These are phyloP conservation scores for Bipolaris sorokiniana DNA, from an alignment of 2,329 filamentous ascomycete genomes.

Conservation along the genomic window DNA sequence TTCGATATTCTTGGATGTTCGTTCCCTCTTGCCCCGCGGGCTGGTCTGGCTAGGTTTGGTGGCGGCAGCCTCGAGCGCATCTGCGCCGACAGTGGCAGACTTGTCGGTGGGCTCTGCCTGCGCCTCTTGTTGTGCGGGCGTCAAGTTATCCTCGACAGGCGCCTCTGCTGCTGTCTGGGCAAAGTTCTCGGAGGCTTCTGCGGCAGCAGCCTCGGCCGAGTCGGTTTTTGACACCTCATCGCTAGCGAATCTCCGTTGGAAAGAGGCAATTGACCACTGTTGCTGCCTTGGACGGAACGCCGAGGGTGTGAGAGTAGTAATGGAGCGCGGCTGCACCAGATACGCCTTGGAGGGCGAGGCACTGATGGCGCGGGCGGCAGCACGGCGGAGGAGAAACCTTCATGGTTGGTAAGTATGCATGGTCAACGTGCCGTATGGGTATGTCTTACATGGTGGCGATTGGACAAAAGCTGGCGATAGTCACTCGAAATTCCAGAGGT, in stretches of 20 bases:
- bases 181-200: constrained; percentile 38
- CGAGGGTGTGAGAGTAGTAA: constrained; percentile 42
- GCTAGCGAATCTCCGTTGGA: constrained; percentile 58
- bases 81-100: constrained; percentile 33
- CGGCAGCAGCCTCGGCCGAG: constrained; percentile 39
- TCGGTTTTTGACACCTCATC: constrained; percentile 53
- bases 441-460: constrained; percentile 26
- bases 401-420: constrained; percentile 12
- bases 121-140: constrained; percentile 32
- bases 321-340: constrained; percentile 50
- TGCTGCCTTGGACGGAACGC: constrained; percentile 45
- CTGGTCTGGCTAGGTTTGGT: background rate
- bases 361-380: constrained; percentile 61
- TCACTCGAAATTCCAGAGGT: background rate
- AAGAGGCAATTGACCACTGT: constrained; percentile 48
- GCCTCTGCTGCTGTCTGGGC: constrained; percentile 46
- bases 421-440: background rate
- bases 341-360: constrained; percentile 54
- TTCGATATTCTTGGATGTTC: background rate
- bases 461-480: constrained; percentile 1
- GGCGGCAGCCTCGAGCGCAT: constrained; percentile 31
- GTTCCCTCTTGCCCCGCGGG: background rate
- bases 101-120: constrained; percentile 36
- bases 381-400: constrained; percentile 65
- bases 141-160: constrained; percentile 43